These are phyloP conservation scores for Neonectria ditissima DNA, from an alignment of 2,329 filamentous ascomycete genomes.

Conservation along the genomic window DNA sequence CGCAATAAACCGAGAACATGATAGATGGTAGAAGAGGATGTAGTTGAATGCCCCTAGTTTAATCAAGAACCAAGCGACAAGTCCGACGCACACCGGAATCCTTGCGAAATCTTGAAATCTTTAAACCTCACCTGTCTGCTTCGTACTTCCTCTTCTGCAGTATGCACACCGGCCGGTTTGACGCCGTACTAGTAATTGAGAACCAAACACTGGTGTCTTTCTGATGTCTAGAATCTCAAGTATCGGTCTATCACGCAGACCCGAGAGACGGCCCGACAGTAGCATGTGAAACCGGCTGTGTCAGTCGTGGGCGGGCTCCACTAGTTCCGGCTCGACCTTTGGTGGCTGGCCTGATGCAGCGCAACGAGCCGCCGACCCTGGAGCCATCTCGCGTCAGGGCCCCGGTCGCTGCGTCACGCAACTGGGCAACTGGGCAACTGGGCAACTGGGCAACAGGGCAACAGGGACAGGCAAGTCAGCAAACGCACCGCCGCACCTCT, in stretches of 20 bases:
- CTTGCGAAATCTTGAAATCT: too few relatives aligned
- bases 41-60: constrained; percentile 16
- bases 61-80: constrained; percentile 17
- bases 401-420: constrained; percentile 26
- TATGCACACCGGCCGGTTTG: neutral
- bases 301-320: constrained; percentile 10
- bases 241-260: neutral
- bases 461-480: neutral
- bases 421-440: neutral
- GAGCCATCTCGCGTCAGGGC: neutral
- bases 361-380: constrained; percentile 18
- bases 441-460: neutral
- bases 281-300: constrained; percentile 23
- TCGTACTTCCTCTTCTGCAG: neutral
- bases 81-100: constrained; percentile 5
- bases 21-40: neutral
- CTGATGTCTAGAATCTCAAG: constrained; percentile 14
- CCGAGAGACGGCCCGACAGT: constrained; percentile 13
- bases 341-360: constrained; percentile 19
- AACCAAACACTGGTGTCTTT: constrained; percentile 4
- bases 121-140: neutral
- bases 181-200: neutral
- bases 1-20: constrained; percentile 3
- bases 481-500: neutral
- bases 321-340: constrained; percentile 3